Base-by-base conservation (phyloP, 257 asterid species). In the Gynochthodes officinalis region DNA sequence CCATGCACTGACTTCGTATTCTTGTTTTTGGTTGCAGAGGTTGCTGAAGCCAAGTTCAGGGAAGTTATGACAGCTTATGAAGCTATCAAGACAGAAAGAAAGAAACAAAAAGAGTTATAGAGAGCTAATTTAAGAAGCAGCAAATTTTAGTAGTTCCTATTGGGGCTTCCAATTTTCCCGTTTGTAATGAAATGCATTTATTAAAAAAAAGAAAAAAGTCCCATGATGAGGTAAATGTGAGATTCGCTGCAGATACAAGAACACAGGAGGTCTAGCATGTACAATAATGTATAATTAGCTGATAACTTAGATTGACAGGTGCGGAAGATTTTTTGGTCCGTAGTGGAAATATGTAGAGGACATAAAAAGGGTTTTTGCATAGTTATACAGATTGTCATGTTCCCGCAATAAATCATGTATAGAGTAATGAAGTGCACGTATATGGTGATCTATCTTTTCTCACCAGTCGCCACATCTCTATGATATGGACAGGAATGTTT, bases 21-120 rank as follows among this genome's bases (percentile, higher is more conserved):
- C 44, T 2, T 43, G 11, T 55, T 14, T 73, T 59, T 68, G 69
- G 61, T 49, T 75, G 76, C 94, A 91, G 98, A 84, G 68, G 80
- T 80, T 71, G 90, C 98, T 15, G 98, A 91, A 84, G 86, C 86
- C 21, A 93, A 89, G 80, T 94, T 87, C 68, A 91, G 87, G 87
- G 96, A 94, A 83, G 96, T 94, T 59, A 75, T 85, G 90, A 71
- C 57, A 10, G 82, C 90, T 21, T 85, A 83, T 63, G 88, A 85
- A 64, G 82, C 85, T 39, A 85, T 85, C 42, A 83, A 85, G 77
- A 71, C 74, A 13, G 97, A 94, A 69, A 87, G 96, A 79, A 88
- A 84, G 79, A 83, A 40, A 78, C 76, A 78, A 70, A n/a, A 53
- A 44, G 71, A 64, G 44, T 44, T 33, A 72, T 75, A 35, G 67